A percentile compares a stretch with the other conserved stretches of the same genome.
phyloP scores from a whole-genome alignment of 164 flowering plant species.

The Vitis labrusca region DNA sequence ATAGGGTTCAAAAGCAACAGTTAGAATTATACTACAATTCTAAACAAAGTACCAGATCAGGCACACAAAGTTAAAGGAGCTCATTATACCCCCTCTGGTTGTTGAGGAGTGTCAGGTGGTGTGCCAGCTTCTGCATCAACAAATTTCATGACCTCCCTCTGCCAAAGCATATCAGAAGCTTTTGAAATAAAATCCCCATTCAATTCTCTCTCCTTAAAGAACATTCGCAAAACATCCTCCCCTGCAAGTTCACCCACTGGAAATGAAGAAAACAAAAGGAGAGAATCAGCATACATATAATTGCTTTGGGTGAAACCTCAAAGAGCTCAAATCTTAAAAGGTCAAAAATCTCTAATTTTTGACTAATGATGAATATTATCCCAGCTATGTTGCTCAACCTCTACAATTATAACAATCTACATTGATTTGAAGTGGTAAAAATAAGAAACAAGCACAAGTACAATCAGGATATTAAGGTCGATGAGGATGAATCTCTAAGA shows the following conservation, averaged over 20 bases:
- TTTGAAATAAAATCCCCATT: slow-evolving; percentile 77
- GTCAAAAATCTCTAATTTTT: too few relatives aligned
- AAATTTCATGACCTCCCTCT: slow-evolving; percentile 23
- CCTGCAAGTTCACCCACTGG: slow-evolving; percentile 43
- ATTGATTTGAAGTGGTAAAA: too few relatives aligned
- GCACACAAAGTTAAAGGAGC: not conserved
- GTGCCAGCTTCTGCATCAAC: slow-evolving; percentile 23
- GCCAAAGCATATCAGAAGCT: slow-evolving; percentile 68
- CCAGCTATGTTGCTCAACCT: too few relatives aligned
- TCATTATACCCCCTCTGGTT: slow-evolving; percentile 34
- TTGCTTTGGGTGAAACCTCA: too few relatives aligned
- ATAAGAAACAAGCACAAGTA: too few relatives aligned
- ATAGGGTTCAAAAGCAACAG: not conserved
- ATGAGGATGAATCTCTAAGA: too few relatives aligned
- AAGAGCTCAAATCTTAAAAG: too few relatives aligned
- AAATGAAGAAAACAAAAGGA: slow-evolving; percentile 8
- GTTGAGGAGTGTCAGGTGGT: slow-evolving; percentile 21
- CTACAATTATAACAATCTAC: too few relatives aligned
- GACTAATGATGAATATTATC: too few relatives aligned
- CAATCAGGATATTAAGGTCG: too few relatives aligned
- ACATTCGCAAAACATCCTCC: slow-evolving; percentile 59
- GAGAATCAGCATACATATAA: not conserved
- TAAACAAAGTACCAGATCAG: not conserved
- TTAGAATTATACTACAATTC: not conserved
- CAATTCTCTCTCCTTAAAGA: slow-evolving; percentile 63